Base-by-base conservation (phyloP, 306 rosid species). In the Myrica gale region DNA sequence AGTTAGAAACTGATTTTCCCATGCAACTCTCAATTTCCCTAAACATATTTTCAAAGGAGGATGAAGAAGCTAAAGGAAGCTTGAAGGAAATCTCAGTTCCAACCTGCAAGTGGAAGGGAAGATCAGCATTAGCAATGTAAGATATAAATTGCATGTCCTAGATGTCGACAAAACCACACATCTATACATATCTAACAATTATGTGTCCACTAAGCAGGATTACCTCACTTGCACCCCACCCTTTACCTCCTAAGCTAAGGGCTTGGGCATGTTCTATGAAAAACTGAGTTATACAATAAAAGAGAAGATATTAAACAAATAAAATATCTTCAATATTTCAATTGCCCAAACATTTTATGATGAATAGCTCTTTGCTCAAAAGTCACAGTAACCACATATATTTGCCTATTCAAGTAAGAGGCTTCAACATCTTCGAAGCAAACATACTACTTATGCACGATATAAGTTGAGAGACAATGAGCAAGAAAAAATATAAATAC, bases 81-180 rank as follows among this genome's bases (percentile, higher is more conserved):
- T 95, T 92, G 78, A 94, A 94, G 78, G 96, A 94, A 83, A 94
- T 90, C 89, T 94, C 98, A 21, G 98, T 94, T 78, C 98, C 98
- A 79, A 94, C 98, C 98, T 94, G 87, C 10, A 82, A 72, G 84
- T 67, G 80, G 76, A 77, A 43, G 37, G 69, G 46, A 71, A 76
- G 8, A 78, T 79, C 76, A 75, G 67, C 50, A 81, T 58, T 52
- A 73, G 72, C 19, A 81, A 72, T 26, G 23, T 43, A 7, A 47
- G 73, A 13, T 55, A 60, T 54, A 17, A 58, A 10, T 46, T 32
- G 32, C 32, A 26, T 26, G 32, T 26, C 32, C 57, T 74, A 45
- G 13, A 47, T 47, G 15, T 4, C 15, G 15, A 47, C 52, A 47
- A 10, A 47, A 4, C 23, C 39, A 26, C 32, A 26, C 41, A 21